phyloP scores from a whole-genome alignment of 179 eudicot genomes.

The Carnegiea gigantea region DNA sequence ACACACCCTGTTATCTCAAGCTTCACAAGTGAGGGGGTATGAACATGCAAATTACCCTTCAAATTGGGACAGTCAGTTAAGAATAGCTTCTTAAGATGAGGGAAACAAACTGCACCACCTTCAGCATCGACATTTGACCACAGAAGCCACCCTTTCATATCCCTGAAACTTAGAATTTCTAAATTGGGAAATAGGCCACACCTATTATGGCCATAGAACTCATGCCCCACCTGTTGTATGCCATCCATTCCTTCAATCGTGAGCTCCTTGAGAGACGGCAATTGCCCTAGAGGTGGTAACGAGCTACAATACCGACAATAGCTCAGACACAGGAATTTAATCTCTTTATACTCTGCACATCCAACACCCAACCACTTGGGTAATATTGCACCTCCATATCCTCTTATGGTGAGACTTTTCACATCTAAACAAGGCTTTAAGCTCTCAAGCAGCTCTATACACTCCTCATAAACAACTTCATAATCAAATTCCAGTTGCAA shows the following conservation, averaged over 20 bases:
- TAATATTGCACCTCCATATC: not conserved
- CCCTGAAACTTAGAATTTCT: constrained; percentile 11
- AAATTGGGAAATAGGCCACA: constrained; percentile 22
- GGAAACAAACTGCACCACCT: not conserved
- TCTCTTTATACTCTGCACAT: not conserved
- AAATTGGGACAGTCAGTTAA: constrained; percentile 6
- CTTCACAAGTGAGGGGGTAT: no score
- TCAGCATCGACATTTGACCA: constrained; percentile 18
- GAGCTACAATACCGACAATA: constrained; percentile 21
- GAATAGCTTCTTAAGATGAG: not conserved
- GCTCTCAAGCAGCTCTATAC: constrained; percentile 11
- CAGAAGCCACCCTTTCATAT: constrained; percentile 24
- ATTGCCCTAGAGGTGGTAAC: constrained; percentile 31
- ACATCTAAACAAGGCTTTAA: not conserved
- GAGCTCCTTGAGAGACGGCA: constrained; percentile 24
- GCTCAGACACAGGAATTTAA: not conserved
- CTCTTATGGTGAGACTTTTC: not conserved
- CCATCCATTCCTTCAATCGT: constrained; percentile 25
- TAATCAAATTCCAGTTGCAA: constrained; percentile 2
- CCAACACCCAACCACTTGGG: not conserved
- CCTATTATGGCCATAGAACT: constrained; percentile 17
- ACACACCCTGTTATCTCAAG: no score
- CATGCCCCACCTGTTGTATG: constrained; percentile 18
- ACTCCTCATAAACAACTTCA: not conserved
- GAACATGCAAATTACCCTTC: no score